These are phyloP conservation scores for Emiliania huxleyi DNA, from an alignment of 78 protist species.

Conservation along the genomic window DNA sequence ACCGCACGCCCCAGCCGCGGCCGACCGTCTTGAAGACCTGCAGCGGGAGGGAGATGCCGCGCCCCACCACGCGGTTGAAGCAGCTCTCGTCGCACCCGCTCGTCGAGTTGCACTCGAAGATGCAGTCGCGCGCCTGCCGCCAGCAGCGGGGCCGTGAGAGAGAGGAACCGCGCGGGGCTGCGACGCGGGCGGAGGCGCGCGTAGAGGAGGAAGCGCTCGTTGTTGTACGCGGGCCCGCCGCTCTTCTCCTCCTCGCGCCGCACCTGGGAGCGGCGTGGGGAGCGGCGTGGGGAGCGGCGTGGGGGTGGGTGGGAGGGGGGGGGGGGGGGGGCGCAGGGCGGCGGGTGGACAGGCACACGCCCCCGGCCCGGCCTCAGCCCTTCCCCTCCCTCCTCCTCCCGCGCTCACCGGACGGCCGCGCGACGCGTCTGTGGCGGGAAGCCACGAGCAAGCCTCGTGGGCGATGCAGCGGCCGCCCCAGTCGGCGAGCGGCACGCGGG, in stretches of 20 bases:
- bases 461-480: slow-evolving; percentile 6
- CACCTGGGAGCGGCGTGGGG: too few species aligned
- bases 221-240: neutral
- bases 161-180: too few species aligned
- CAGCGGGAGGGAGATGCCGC: neutral
- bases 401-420: neutral
- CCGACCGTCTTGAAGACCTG: slow-evolving; percentile 48
- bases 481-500: neutral
- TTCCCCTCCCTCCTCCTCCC: too few species aligned
- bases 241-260: neutral
- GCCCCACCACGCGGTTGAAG: slow-evolving; percentile 9
- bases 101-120: neutral
- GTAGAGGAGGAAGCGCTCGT: neutral
- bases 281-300: too few species aligned
- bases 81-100: neutral
- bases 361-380: too few species aligned
- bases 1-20: slow-evolving; percentile 70
- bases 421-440: neutral
- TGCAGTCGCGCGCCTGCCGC: too few species aligned
- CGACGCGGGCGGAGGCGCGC: too few species aligned
- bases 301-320: too few species aligned
- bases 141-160: too few species aligned
- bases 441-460: neutral
- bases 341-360: too few species aligned
- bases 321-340: too few species aligned